Base-by-base conservation (phyloP, 129 eudicot genomes). In the Tagetes erecta region DNA sequence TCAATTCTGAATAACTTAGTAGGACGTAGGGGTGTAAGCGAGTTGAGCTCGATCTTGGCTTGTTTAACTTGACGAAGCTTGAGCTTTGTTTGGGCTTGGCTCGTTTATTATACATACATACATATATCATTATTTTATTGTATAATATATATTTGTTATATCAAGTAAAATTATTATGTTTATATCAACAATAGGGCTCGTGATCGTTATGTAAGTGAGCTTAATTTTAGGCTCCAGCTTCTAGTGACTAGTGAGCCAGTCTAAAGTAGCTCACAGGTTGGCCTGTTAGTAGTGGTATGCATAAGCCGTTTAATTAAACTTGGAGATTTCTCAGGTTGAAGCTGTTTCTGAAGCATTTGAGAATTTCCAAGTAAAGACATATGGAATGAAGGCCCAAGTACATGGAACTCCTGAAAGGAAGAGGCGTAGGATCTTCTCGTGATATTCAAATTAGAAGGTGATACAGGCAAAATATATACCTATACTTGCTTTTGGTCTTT, bases 361-460 rank as follows among this genome's bases (percentile, higher is more conserved):
- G 80, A 88, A 93, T 79, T 93, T 86, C 75, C 98, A 93, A 82
- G 4, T 84, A 74, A 86, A 81, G 74, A 80, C 77, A 0, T 89
- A 84, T 57, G 91, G 96, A 47, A 63, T 65, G 87, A 88, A 84
- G 74, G 73, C 96, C 27, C 98, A 93, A 78, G 95, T 92, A 37
- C 96, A 90, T 67, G 87, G 82, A n/a, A 92, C 98, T 42, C 98
- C 98, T 13, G 87, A 86, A 73, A 87, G 87, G 87, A 92, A 89
- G 82, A 87, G 75, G 74, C 80, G 76, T 10, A 77, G 81, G 70
- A 73, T 49, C 78, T 63, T 65, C 13, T 45, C 71, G 9, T 64
- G 68, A 2, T 52, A 13, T 60, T 49, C 57, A 10, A 52, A 63
- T 37, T 70, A 69, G 51, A 50, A 72, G 83, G 74, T 79, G 78